phyloP scores from a whole-genome alignment of 495 filamentous ascomycete species.

The Penicillium daleae region DNA sequence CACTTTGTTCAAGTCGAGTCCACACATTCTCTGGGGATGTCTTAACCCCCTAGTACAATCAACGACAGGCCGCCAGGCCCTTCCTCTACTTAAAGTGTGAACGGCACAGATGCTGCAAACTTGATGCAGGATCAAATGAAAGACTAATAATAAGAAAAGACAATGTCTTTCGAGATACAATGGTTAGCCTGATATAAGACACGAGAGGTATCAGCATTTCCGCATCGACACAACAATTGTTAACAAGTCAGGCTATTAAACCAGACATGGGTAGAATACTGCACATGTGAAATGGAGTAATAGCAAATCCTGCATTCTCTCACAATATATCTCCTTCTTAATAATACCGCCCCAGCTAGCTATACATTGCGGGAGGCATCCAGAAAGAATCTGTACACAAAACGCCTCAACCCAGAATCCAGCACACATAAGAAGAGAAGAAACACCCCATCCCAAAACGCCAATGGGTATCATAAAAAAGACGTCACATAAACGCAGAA shows the following conservation, averaged over 20 bases:
- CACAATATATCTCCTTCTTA: background rate
- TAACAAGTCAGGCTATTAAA: background rate
- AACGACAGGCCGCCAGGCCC: no score
- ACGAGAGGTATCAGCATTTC: no score
- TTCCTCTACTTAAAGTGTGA: background rate
- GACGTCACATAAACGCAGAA: conserved; percentile 14
- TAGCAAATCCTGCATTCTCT: background rate
- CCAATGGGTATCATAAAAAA: conserved; percentile 37
- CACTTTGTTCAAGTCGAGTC: background rate
- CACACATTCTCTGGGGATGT: background rate
- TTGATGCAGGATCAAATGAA: background rate
- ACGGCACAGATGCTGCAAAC: background rate
- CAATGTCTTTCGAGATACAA: background rate
- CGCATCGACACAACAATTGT: background rate
- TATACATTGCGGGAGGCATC: background rate
- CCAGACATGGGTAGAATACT: background rate
- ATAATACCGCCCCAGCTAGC: background rate
- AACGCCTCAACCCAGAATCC: background rate
- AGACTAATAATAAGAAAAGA: background rate
- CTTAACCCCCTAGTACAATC: no score
- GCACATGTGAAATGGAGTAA: background rate
- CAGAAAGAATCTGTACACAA: conserved; percentile 1
- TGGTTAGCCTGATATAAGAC: background rate
- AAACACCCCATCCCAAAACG: conserved; percentile 23
- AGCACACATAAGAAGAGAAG: conserved; percentile 4